Conservation (phyloP, 371 early-diverging fungal species). For the Syncephalastrum contaminatum region DNA sequence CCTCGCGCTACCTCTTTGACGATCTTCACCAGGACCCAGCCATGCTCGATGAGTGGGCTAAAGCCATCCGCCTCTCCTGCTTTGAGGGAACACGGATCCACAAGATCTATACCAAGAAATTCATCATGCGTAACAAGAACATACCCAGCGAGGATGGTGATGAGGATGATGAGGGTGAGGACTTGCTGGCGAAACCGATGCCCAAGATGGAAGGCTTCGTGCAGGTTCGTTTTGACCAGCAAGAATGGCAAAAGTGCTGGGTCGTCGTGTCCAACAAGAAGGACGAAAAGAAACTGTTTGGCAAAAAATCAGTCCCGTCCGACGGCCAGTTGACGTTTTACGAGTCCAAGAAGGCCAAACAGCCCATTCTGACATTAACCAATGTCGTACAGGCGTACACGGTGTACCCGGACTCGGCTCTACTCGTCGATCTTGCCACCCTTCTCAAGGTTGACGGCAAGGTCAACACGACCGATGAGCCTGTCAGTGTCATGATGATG, state of each 20-base stretch:
- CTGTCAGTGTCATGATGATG: conserved; percentile 42
- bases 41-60: conserved; percentile 64
- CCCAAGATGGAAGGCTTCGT: conserved; percentile 48
- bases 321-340: conserved; percentile 60
- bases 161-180: conserved; percentile 4
- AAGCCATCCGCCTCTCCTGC: conserved; percentile 72
- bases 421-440: conserved; percentile 41
- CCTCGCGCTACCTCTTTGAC: conserved; percentile 52
- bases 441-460: conserved; percentile 45
- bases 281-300: conserved; percentile 54
- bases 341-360: conserved; percentile 56
- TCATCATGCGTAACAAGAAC: conserved; percentile 39
- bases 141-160: conserved; percentile 1
- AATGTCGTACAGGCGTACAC: conserved; percentile 70
- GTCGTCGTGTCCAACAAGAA: conserved; percentile 55
- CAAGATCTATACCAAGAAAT: conserved; percentile 71
- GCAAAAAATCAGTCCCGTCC: conserved; percentile 49
- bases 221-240: conserved; percentile 62
- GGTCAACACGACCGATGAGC: not conserved
- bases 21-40: not conserved
- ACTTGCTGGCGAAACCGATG: conserved; percentile 11
- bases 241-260: conserved; percentile 66
- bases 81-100: conserved; percentile 73
- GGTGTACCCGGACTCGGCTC: conserved; percentile 63
- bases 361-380: conserved; percentile 54